Evolutionary conservation across 2,329 filamentous ascomycete genomes (phyloP).

Genomic region (Cercospora brassicicola): DNA sequence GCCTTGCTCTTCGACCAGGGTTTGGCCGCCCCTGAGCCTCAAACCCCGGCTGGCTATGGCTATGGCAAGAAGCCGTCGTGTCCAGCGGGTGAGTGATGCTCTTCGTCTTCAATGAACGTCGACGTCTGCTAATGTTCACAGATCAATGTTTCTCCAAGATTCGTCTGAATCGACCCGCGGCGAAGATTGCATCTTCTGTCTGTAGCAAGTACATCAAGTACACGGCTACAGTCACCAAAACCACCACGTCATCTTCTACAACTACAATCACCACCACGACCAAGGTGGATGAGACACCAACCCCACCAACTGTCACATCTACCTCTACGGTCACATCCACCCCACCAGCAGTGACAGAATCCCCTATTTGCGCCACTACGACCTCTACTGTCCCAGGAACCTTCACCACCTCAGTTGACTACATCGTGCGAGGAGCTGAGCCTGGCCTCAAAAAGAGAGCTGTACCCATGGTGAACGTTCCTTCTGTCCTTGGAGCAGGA

Average conservation of each 20-base stretch:
- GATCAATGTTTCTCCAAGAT: constrained; percentile 14
- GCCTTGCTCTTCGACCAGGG: background rate
- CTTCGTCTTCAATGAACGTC: too few relatives aligned
- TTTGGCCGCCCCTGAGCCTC: background rate
- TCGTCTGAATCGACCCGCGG: background rate
- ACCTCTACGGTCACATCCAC: background rate
- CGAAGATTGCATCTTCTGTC: constrained; percentile 7
- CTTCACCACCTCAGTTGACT: background rate
- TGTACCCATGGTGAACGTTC: background rate
- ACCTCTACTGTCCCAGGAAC: background rate
- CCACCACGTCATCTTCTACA: background rate
- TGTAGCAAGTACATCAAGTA: constrained; percentile 15
- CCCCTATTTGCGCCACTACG: background rate
- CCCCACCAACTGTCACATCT: background rate
- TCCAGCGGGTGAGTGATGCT: background rate
- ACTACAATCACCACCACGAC: constrained; percentile 7
- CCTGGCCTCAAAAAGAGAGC: constrained; percentile 1
- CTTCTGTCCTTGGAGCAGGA: background rate
- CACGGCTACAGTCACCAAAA: constrained; percentile 5
- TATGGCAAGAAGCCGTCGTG: background rate
- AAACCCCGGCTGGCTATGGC: background rate
- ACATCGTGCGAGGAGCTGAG: background rate
- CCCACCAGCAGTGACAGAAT: background rate
- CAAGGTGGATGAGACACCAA: background rate
- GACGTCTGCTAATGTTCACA: background rate